These are phyloP conservation scores for Hypoxylon sp. DNA, from an alignment of 2,329 filamentous ascomycete species.

Conservation along the genomic window DNA sequence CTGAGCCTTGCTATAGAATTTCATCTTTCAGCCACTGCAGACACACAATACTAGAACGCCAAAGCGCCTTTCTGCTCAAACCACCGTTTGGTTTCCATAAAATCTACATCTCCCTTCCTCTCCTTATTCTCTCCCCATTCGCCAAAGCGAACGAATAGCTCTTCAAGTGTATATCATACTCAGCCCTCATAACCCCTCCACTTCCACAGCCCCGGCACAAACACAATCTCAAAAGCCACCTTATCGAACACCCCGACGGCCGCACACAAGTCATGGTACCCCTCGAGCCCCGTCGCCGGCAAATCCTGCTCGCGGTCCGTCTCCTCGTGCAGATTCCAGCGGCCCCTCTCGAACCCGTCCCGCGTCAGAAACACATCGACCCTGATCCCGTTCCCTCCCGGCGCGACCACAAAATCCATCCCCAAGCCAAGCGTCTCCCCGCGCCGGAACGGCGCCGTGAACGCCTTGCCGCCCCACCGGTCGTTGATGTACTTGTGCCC, in stretches of 20 bases:
- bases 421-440: conserved; percentile 81
- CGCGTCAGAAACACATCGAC: conserved; percentile 79
- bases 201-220: conserved; percentile 72
- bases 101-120: neutral
- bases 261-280: conserved; percentile 78
- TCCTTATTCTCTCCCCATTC: neutral
- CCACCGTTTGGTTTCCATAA: neutral
- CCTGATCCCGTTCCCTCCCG: conserved; percentile 56
- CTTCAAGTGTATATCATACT: neutral
- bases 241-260: conserved; percentile 79
- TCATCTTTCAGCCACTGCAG: neutral
- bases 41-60: neutral
- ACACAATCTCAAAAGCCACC: conserved; percentile 77
- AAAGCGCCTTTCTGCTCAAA: neutral
- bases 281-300: conserved; percentile 77
- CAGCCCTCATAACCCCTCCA: conserved; percentile 58
- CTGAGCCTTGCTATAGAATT: neutral
- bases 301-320: conserved; percentile 74
- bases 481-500: conserved; percentile 84
- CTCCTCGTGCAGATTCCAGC: conserved; percentile 84
- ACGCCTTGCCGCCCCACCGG: conserved; percentile 78
- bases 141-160: neutral
- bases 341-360: conserved; percentile 71
- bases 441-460: conserved; percentile 73
- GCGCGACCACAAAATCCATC: conserved; percentile 69